Base-by-base conservation (phyloP, 176 grass and related monocot genomes). In the Dactylis glomerata region DNA sequence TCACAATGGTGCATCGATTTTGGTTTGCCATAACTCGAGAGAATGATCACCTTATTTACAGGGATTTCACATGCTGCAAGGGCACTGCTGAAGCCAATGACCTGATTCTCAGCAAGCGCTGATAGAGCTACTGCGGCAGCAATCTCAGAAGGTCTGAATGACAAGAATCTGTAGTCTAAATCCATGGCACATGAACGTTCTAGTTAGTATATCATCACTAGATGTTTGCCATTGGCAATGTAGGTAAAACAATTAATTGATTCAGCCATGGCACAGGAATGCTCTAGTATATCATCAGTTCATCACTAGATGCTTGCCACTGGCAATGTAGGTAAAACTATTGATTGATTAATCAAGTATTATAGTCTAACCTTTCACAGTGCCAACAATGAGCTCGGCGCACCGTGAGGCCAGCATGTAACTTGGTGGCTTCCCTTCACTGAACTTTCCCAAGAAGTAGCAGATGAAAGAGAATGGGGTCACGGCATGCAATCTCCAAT, bases 131-230 rank as follows among this genome's bases (percentile, higher is more conserved):
- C 92, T 10, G 91, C 80, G 3, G 87, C 92, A 69, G 95, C 92
- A 74, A 95, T 92, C 85, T 93, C 95, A 78, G 95, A 98, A 84
- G 92, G 92, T 76, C 67, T 86, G 82, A 93, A 98, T 77, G 82
- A 47, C n/a, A 98, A 64, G 88, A 95, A 98, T 59, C 80, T 80
- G 28, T 75, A 76, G 38, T 81, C 95, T 98, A 91, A 80, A 87
- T 54, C 49, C 73, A 86, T 45, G 52, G 42, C 31, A 73, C 33
- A 50, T 9, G 50, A 34, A 86, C 73, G 45, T 32, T 63, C 13
- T 55, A 58, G 82, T 81, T 26, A 77, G 74, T 47, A 88, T 63
- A 77, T 44, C n/a, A 15, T 23, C 54, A 68, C 27, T 23, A 77
- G 50, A 86, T 64, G 13, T 10, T 57, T 38, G 41, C 28, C 45